phyloP scores from a whole-genome alignment of 1,284 basidiomycete genomes.

The Puccinia coronata region DNA sequence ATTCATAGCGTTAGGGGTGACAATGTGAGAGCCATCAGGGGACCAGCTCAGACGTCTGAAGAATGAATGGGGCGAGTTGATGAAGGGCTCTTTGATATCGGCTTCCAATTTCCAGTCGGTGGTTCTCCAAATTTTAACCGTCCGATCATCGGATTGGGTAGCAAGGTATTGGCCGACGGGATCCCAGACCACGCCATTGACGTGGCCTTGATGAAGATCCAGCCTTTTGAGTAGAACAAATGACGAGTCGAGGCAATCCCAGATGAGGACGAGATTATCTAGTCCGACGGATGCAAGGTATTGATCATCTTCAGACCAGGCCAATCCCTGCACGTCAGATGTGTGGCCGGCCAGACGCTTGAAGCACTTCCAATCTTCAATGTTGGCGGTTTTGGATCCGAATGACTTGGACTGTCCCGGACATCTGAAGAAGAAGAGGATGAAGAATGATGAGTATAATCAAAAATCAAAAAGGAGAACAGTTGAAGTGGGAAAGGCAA shows the following conservation, averaged over 20 bases:
- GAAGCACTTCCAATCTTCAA: constrained; percentile 34
- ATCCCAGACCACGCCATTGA: constrained; percentile 98
- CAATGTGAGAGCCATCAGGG: constrained; percentile 95
- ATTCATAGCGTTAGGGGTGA: constrained; percentile 95
- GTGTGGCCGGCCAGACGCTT: constrained; percentile 40
- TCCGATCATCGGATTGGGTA: constrained; percentile 90
- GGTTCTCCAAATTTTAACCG: constrained; percentile 94
- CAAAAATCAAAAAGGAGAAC: not conserved
- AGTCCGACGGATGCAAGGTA: constrained; percentile 92
- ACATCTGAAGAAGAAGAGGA: constrained; percentile 16
- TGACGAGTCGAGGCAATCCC: constrained; percentile 74
- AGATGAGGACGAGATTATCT: constrained; percentile 86
- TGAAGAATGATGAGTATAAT: constrained; percentile 53
- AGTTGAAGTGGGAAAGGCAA: not conserved
- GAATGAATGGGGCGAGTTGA: constrained; percentile 90
- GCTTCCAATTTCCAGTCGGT: constrained; percentile 84
- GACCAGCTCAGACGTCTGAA: constrained; percentile 95
- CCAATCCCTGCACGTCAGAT: constrained; percentile 90
- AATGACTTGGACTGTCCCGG: constrained; percentile 11
- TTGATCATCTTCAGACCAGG: constrained; percentile 87
- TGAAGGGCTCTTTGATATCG: constrained; percentile 83
- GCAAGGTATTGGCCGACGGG: constrained; percentile 94
- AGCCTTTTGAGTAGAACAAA: constrained; percentile 74
- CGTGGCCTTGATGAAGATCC: constrained; percentile 88
- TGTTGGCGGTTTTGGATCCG: constrained; percentile 50